phyloP scores from a whole-genome alignment of 1,284 basidiomycete species.

The Golubevia sp. region DNA sequence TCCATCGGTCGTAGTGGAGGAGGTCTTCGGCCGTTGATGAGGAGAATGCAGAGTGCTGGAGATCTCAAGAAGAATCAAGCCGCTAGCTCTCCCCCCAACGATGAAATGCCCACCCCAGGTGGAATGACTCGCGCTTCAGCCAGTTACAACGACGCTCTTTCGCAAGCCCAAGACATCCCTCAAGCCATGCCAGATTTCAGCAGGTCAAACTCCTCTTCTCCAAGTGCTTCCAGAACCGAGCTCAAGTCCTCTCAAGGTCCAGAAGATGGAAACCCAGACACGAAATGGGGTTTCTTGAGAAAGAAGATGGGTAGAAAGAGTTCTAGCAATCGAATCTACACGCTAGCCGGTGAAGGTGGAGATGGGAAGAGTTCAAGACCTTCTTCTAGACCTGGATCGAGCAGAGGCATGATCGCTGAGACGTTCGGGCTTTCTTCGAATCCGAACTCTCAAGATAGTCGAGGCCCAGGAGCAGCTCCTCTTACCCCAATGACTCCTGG shows the following conservation, averaged over 20 bases:
- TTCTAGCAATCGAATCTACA: conserved; percentile 19
- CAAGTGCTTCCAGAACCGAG: conserved; percentile 14
- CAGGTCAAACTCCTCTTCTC: conserved; percentile 5
- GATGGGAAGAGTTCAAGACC: conserved; percentile 8
- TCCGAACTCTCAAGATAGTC: no score
- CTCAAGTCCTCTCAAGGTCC: not conserved
- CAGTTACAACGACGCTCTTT: not conserved
- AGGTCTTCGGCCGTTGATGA: not conserved
- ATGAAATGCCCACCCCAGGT: not conserved
- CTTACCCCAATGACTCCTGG: conserved; percentile 13
- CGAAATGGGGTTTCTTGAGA: conserved; percentile 29
- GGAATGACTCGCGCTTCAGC: not conserved
- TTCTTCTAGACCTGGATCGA: conserved; percentile 8
- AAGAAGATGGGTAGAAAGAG: conserved; percentile 36
- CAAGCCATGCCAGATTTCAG: conserved; percentile 10
- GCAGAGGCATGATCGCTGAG: no score
- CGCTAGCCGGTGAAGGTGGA: conserved; percentile 11
- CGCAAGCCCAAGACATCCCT: conserved; percentile 19
- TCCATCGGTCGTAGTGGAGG: not conserved
- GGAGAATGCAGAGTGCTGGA: conserved; percentile 1
- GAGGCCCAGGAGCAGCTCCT: not conserved
- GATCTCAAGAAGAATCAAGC: not conserved
- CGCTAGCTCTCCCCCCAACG: not conserved
- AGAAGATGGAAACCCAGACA: conserved; percentile 9
- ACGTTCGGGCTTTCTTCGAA: no score